Base-by-base conservation (phyloP, 2,329 filamentous ascomycete species). In the Fusarium veterinarium region DNA sequence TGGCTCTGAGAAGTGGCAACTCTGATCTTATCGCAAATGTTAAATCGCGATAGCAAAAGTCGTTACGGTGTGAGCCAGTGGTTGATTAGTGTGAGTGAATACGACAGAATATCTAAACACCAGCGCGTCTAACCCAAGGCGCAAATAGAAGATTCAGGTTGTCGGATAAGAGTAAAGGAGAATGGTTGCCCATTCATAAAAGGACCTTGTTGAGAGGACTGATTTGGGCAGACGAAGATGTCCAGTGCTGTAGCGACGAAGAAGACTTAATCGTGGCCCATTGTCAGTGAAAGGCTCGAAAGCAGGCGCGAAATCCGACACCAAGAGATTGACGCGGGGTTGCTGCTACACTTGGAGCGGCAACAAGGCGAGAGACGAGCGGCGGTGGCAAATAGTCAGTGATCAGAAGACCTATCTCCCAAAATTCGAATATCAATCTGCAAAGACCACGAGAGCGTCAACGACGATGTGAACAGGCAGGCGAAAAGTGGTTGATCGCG, bases 41-140 rank as follows among this genome's bases (percentile, higher is more conserved):
- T 69, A 68, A 72, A 73, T 65, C 64, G 72, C 74, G 61, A 72
- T 65, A 64, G 61, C 65, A 42, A 52, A 60, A 58, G 69, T n/a
- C 68, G 69, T 33, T 64, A 37, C 69, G 65, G 65, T 57, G 60
- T 65, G 71, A 73, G 65, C 68, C 71, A 64, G 59, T 71, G 72
- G 69, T 64, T 74, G 73, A 79, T 76, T 73, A 79, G 72, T 74
- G 72, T 74, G 65, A 60, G 52, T 45, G 58, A 64, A 62, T 67
- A 66, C 57, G 57, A 62, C 51, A 74, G 68, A 69, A 75, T 78
- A 79, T 83, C 82, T 83, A 83, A 82, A 81, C 67, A 76, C 78
- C 80, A 78, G 79, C 75, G 79, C 79, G 79, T 83, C 81, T 83
- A 83, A 80, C 75, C 79, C 78, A 78, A 76, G 77, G 76, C 76